Base-by-base conservation (phyloP, 2,329 filamentous ascomycete species). In the Hortaea werneckii region DNA sequence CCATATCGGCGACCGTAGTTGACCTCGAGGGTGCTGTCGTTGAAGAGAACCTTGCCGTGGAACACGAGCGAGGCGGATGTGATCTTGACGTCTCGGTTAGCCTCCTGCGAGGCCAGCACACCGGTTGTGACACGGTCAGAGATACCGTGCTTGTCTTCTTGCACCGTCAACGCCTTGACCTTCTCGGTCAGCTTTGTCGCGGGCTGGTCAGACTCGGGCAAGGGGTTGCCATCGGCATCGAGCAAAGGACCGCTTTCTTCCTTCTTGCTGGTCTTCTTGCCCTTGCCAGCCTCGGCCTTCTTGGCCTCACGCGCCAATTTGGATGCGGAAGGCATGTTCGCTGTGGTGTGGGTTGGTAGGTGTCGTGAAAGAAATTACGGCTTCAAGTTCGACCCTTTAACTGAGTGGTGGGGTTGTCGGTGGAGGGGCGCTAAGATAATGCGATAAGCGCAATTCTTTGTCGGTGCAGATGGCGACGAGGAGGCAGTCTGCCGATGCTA, bases 71-170 rank as follows among this genome's bases (percentile, higher is more conserved):
- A 94, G 61, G 82, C 79, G 46, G 88, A 95, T 55, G 83, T 94
- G 67, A 98, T 92, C 77, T 98, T 98, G 69, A 95, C 87, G 70
- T 98, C 92, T 70, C 87, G 85, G 73, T 85, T 94, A 57, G 85
- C 76, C 53, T 78, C 70, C 53, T 90, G 80, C 39, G 92, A 98
- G 34, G 89, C 77, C 52, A 98, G 76, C 46, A 98, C 92, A 79
- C 92, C 92, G 50, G 92, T 98, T 50, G 94, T 98, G 67, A 98
- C 92, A 68, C 92, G 85, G 71, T 98, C 92, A 10, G 92, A 96
- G 55, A 98, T 77, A 63, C 92, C 92, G 66, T 94, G 80, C 73
- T 94, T 86, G 73, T 98, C 92, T 78, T 95, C 85, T 74, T 98
- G 94, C 45, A 89, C 77, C 39, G 85, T 82, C 56, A 98, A 78